Percentiles rank a stretch among this genome's conserved stretches.
phyloP scores from a whole-genome alignment of 352 stramenopile genomes.

The Pythium pectinolyticum region DNA sequence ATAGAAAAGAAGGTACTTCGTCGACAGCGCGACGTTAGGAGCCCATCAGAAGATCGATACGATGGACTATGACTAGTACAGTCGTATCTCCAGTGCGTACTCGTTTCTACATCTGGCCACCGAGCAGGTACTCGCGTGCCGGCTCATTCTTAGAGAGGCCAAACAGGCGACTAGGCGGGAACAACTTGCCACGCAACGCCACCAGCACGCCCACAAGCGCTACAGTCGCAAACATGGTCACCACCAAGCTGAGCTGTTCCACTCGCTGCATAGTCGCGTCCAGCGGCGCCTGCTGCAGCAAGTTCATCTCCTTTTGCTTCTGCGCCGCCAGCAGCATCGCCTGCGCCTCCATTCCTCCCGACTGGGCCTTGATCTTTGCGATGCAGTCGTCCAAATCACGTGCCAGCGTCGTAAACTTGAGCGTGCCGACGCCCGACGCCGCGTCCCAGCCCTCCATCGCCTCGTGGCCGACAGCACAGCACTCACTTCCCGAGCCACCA shows the following conservation, averaged over 20 bases:
- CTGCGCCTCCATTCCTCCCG: neutral
- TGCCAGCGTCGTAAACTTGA: slow-evolving; percentile 45
- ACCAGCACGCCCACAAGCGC: slow-evolving; percentile 12
- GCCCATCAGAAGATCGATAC: too few relatives aligned
- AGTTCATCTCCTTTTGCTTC: slow-evolving; percentile 5
- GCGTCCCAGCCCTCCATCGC: slow-evolving; percentile 69
- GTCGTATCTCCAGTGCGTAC: neutral
- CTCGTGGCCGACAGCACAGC: slow-evolving; percentile 47
- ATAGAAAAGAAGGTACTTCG: too few relatives aligned
- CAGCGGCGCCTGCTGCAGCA: slow-evolving; percentile 11
- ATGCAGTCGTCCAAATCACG: slow-evolving; percentile 48
- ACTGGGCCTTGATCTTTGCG: slow-evolving; percentile 17
- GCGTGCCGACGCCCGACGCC: slow-evolving; percentile 58
- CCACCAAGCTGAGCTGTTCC: slow-evolving; percentile 11
- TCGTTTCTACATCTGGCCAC: slow-evolving; percentile 16
- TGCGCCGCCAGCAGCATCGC: neutral
- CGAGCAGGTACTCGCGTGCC: slow-evolving; percentile 57
- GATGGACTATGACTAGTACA: too few relatives aligned
- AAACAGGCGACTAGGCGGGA: slow-evolving; percentile 34
- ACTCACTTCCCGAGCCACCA: slow-evolving; percentile 42
- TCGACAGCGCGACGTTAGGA: too few relatives aligned
- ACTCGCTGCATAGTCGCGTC: slow-evolving; percentile 1
- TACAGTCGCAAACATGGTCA: slow-evolving; percentile 6
- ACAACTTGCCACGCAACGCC: slow-evolving; percentile 40
- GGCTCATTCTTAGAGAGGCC: slow-evolving; percentile 41